Evolutionary conservation across 1,284 basidiomycete species (phyloP).

Genomic region (Sanghuangporus weigelae): DNA sequence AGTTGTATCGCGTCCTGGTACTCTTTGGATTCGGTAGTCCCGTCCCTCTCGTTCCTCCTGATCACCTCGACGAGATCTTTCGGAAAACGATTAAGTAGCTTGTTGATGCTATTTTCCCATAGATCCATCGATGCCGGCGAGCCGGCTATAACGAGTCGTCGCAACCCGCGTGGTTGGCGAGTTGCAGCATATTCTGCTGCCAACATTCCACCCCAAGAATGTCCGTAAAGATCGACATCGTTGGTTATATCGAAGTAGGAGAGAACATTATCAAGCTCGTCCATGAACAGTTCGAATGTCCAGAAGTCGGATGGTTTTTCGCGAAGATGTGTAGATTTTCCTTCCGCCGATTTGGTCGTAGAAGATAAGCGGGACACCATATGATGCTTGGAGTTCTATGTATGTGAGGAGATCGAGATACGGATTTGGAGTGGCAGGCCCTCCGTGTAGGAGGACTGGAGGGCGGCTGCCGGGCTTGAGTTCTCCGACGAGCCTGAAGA

Average conservation of each 20-base stretch:
- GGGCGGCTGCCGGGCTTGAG: conserved; percentile 26
- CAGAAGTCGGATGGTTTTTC: conserved; percentile 38
- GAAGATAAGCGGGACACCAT: conserved; percentile 37
- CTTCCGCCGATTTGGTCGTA: conserved; percentile 50
- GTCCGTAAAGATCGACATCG: conserved; percentile 40
- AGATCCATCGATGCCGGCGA: conserved; percentile 21
- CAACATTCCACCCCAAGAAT: conserved; percentile 49
- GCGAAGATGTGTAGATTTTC: conserved; percentile 37
- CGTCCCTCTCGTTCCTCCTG: conserved; percentile 25
- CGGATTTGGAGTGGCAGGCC: conserved; percentile 37
- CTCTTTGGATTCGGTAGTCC: conserved; percentile 23
- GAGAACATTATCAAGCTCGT: conserved; percentile 42
- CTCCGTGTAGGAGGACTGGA: conserved; percentile 37
- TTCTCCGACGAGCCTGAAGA: conserved; percentile 27
- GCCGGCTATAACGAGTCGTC: conserved; percentile 26
- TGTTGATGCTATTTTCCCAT: conserved; percentile 11
- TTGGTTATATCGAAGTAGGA: conserved; percentile 30
- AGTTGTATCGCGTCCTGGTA: conserved; percentile 23
- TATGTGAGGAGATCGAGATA: conserved; percentile 40
- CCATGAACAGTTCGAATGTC: conserved; percentile 42
- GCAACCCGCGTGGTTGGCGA: conserved; percentile 23
- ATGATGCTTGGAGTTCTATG: conserved; percentile 26
- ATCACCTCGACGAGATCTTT: conserved; percentile 20
- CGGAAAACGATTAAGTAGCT: conserved; percentile 21
- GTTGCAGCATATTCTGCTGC: conserved; percentile 28